A percentile compares a stretch with the other conserved stretches of the same genome.
phyloP scores from a whole-genome alignment of 306 rosid genomes.

The Gynostemma pentaphyllum region DNA sequence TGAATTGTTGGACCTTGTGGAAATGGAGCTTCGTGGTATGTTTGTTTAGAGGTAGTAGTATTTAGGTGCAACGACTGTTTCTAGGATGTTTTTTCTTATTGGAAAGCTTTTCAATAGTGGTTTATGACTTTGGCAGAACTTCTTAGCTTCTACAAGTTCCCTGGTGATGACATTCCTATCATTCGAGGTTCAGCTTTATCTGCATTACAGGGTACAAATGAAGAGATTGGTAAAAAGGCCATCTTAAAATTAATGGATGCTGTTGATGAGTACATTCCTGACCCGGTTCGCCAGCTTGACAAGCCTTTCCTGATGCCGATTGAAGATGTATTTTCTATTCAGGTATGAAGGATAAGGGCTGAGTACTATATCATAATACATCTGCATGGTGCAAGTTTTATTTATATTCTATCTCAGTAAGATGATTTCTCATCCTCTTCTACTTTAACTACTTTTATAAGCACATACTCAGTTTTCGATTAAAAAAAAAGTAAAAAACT shows the following conservation, averaged over 20 bases:
- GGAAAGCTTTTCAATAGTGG: slow-evolving; percentile 10
- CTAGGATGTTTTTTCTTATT: not conserved
- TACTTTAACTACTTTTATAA: not conserved
- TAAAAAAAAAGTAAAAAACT: not conserved
- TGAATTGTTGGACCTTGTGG: slow-evolving; percentile 87
- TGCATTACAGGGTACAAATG: slow-evolving; percentile 89
- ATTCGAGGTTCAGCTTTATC: slow-evolving; percentile 87
- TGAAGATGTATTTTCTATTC: slow-evolving; percentile 89
- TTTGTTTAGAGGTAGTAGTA: slow-evolving; percentile 9
- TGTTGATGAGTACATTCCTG: slow-evolving; percentile 88
- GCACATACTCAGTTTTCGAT: not conserved
- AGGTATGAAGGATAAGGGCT: slow-evolving; percentile 29
- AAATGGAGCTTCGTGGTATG: slow-evolving; percentile 94
- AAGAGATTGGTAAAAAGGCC: slow-evolving; percentile 84
- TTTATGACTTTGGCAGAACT: slow-evolving; percentile 55
- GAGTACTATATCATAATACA: not conserved
- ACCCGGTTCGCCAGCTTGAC: slow-evolving; percentile 94
- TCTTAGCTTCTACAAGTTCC: slow-evolving; percentile 92
- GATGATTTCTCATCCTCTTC: not conserved
- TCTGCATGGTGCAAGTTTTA: not conserved
- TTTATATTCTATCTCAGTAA: not conserved
- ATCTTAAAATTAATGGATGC: slow-evolving; percentile 87
- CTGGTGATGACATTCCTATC: slow-evolving; percentile 96
- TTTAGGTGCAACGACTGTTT: slow-evolving; percentile 1
- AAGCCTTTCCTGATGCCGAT: slow-evolving; percentile 91